These are phyloP conservation scores for Anastatica hierochuntica DNA, from an alignment of 345 rosid species.

Conservation along the genomic window DNA sequence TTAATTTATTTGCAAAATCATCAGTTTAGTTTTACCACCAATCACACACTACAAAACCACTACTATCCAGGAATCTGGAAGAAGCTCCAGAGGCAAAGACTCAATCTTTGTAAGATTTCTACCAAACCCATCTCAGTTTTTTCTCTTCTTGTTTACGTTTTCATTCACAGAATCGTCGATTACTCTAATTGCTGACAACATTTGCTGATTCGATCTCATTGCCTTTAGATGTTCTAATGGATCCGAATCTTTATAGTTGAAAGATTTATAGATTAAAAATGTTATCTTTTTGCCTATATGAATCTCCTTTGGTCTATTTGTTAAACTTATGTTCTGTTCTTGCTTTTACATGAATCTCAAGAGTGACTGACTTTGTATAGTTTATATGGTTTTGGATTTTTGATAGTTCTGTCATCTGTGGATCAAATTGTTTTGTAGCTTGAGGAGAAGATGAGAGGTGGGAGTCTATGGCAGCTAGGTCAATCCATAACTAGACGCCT, in stretches of 20 bases:
- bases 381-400: neutral
- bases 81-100: slow-evolving; percentile 16
- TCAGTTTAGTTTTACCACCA: no score
- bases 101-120: slow-evolving; percentile 26
- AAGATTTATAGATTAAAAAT: neutral
- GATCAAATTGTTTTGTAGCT: slow-evolving; percentile 17
- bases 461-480: slow-evolving; percentile 90
- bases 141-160: neutral
- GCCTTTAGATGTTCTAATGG: neutral
- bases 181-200: neutral
- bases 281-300: neutral
- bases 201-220: slow-evolving; percentile 15
- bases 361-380: neutral
- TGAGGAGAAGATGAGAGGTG: slow-evolving; percentile 72
- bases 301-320: neutral
- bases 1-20: slow-evolving; percentile 1
- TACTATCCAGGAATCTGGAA: slow-evolving; percentile 20
- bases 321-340: neutral
- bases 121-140: neutral
- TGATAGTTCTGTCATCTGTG: slow-evolving; percentile 16
- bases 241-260: slow-evolving; percentile 6
- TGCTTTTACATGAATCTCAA: neutral
- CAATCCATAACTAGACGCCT: slow-evolving; percentile 79
- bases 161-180: neutral
- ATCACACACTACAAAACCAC: slow-evolving; percentile 20